Evolutionary conservation across 352 stramenopile genomes (phyloP), one percentile per base, ranked within the genome.

Genomic region (Globisporangium barbulae): DNA sequence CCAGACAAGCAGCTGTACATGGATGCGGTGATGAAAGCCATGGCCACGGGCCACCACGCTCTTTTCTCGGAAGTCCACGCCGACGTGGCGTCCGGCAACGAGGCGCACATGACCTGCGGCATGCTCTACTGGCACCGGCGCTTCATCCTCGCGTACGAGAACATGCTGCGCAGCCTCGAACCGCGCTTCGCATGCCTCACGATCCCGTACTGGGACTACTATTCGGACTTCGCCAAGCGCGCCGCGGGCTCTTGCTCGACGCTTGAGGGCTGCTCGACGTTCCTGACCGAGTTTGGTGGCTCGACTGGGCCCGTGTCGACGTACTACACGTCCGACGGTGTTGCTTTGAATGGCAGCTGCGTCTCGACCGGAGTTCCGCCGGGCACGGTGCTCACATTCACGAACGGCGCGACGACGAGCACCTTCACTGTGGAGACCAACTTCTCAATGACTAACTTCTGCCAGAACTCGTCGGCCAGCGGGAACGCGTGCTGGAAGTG

Each of bases 141-240:
- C 22, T 90, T 81, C 49, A 57, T 91, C 9, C 70, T 90, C 47
- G 84, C 75, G 42, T 90, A 90, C 68, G 84, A 93, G 59, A 81
- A 79, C 47, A 91, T 91, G 82, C 71, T 93, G 35, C 84, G 84
- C 47, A 87, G 72, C 59, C 71, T 92, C 0, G 79, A 66, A 13
- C 60, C 80, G 0, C 73, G 64, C 21, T 94, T 78, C 61, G 82
- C 78, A 15, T 91, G 81, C 48, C 39, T 94, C 28, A 92, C 81
- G 30, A 72, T 91, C 25, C 83, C 85, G 25, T 94, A 93, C 69
- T 94, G 82, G 81, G 78, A 94, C 70, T 87, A 86, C 59, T 90
- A 87, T 45, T 68, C 79, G 0, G 83, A 91, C 66, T 90, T 78
- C 54, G 83, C 81, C 13, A 80, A 75, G 48, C 64, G 72, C 8